Evolutionary conservation across 164 flowering plant genomes (phyloP), one percentile per base, ranked within the genome.

Genomic region (Berberis vulgaris): DNA sequence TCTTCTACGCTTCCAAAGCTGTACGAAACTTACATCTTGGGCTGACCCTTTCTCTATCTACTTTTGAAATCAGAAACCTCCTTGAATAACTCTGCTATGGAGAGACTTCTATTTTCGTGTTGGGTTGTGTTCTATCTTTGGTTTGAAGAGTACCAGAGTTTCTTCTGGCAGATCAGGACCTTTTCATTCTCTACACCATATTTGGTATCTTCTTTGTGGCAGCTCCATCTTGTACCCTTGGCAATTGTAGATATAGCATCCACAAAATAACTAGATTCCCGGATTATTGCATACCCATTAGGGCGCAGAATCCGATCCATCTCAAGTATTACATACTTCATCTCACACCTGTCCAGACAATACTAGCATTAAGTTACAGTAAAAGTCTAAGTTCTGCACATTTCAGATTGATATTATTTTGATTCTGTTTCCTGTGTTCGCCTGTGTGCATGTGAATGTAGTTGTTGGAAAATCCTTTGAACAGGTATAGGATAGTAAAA

Each of bases 261-360:
- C 26, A 80, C 67, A 56, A 77, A 85, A 66, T 89, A 87, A 68
- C 80, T 83, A 39, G 98, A 84, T 65, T 92, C 98, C 42, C 89
- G 82, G 67, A 92, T 83, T 3, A 92, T 77, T 40, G 79, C 91
- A 58, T 86, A 92, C 45, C 96, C 98, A 41, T 73, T 77, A 38
- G 96, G 96, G 0, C 96, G 86, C 12, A 92, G 75, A 46, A 92
- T 89, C 6, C 98, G 74, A 56, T 92, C 98, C 96, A 92, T 89
- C 73, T 92, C 98, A 73, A 92, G 75, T 5, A 89, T 79, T 47
- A 92, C 87, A 57, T 82, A 82, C 68, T 92, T 92, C 93, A 89
- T 92, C 13, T 92, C 96, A 61, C 98, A 92, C 74, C 98, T 91
- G 83, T 69, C 9, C 45, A 41, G 45, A 40, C 8, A 57, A 39